Evolutionary conservation across 306 rosid genomes (phyloP).

Genomic region (Rosa rugosa): DNA sequence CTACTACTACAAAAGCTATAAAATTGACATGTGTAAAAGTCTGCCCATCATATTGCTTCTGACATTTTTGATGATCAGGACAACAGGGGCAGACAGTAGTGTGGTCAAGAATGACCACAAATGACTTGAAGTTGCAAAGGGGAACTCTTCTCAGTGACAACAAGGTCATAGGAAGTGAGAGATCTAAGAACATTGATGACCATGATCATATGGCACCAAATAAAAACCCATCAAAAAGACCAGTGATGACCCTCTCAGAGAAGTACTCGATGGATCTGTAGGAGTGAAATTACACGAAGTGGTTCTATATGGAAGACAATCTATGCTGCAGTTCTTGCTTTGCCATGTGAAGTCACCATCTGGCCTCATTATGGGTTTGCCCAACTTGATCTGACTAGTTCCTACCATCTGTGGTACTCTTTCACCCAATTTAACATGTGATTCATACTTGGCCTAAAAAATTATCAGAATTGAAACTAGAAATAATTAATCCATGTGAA

Average conservation of each 20-base stretch:
- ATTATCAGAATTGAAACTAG: background rate
- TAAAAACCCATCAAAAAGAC: background rate
- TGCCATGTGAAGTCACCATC: background rate
- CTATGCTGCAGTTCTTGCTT: background rate
- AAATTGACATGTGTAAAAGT: background rate
- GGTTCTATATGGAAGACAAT: background rate
- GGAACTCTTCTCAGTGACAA: constrained; percentile 19
- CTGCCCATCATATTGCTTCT: constrained; percentile 16
- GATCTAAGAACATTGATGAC: constrained; percentile 18
- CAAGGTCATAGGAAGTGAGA: constrained; percentile 1
- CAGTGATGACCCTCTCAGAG: background rate
- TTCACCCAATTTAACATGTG: background rate
- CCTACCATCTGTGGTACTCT: background rate
- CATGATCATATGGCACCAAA: background rate
- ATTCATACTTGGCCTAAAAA: constrained; percentile 2
- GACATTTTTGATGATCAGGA: constrained; percentile 3
- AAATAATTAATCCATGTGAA: background rate
- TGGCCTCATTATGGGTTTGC: background rate
- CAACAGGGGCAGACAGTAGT: background rate
- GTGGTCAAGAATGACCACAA: constrained; percentile 13
- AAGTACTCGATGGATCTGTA: background rate
- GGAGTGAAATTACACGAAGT: background rate
- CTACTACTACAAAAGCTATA: background rate
- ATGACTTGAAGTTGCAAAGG: constrained; percentile 21
- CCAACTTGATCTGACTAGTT: background rate